These are phyloP conservation scores for Parmelia sp. DNA, from an alignment of 495 filamentous ascomycete genomes.

Conservation along the genomic window DNA sequence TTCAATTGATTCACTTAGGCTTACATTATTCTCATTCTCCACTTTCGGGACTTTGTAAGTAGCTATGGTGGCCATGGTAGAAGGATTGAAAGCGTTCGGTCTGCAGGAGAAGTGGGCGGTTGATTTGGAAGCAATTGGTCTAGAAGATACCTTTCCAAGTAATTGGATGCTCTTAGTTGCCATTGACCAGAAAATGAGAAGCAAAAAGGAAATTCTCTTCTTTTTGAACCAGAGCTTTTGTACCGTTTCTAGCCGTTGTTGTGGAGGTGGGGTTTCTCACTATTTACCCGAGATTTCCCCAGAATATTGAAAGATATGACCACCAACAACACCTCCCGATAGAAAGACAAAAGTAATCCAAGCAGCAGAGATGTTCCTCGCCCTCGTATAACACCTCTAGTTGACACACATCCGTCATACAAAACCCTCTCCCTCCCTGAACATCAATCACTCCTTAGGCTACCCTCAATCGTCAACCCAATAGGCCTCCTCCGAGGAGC, in stretches of 20 bases:
- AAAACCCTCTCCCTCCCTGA: not conserved
- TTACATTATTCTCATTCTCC: slow-evolving; percentile 88
- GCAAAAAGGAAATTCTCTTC: not conserved
- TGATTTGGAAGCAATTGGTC: not conserved
- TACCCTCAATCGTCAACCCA: not conserved
- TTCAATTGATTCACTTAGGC: slow-evolving; percentile 28
- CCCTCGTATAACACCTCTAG: not conserved
- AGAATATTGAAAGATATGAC: not conserved
- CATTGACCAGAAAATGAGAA: slow-evolving; percentile 6
- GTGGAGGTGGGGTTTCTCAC: not conserved
- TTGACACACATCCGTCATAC: not conserved
- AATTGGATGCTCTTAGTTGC: slow-evolving; percentile 1
- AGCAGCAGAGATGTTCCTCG: not conserved
- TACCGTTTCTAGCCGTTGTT: not conserved
- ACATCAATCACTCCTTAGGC: not conserved
- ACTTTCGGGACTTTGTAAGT: slow-evolving; percentile 82
- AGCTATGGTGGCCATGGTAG: slow-evolving; percentile 50
- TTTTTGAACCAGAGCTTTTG: not conserved
- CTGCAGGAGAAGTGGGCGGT: not conserved
- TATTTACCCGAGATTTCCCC: slow-evolving; percentile 1
- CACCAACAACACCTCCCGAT: not conserved
- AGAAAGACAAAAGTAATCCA: not conserved
- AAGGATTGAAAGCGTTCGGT: not conserved
- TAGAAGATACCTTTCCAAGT: not conserved
- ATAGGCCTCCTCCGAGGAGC: not conserved